Evolutionary conservation across 805 yeast genomes (phyloP).

Genomic region (Debaryomyces maramus): DNA sequence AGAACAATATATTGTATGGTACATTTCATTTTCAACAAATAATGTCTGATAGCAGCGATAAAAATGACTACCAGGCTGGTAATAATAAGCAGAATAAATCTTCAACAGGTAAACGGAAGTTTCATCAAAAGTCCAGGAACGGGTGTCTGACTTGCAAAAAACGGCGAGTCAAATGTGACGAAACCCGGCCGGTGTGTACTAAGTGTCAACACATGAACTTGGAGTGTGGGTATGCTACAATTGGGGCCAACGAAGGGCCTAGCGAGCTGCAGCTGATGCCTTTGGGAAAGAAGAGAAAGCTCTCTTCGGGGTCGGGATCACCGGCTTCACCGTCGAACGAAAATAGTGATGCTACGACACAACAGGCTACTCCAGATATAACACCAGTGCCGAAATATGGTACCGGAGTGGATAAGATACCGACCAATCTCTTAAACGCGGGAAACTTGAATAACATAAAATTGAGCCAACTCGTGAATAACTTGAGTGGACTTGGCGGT

Average conservation of each 20-base stretch:
- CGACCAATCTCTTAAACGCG: constrained; percentile 22
- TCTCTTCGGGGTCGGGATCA: constrained; percentile 1
- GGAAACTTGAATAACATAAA: constrained; percentile 45
- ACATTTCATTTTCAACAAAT: constrained; percentile 2
- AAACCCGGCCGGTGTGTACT: constrained; percentile 71
- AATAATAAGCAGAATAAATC: constrained; percentile 11
- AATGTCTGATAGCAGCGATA: constrained; percentile 5
- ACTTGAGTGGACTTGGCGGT: constrained; percentile 35
- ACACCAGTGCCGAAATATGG: constrained; percentile 10
- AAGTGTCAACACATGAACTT: constrained; percentile 81
- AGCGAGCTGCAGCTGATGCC: neutral
- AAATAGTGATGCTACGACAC: constrained; percentile 9
- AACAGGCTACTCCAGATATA: constrained; percentile 18
- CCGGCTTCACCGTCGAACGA: constrained; percentile 2
- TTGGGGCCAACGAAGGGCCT: constrained; percentile 7
- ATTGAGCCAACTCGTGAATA: constrained; percentile 43
- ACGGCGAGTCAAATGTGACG: constrained; percentile 93
- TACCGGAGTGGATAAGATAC: neutral
- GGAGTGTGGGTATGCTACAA: constrained; percentile 61
- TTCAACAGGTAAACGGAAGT: constrained; percentile 74
- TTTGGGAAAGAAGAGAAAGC: constrained; percentile 5
- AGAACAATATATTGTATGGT: too few species aligned
- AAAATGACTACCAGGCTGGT: neutral
- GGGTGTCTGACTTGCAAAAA: constrained; percentile 91
- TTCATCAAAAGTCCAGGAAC: constrained; percentile 82